phyloP scores from a whole-genome alignment of 495 filamentous ascomycete species.

The Barbatosphaeria neglecta region DNA sequence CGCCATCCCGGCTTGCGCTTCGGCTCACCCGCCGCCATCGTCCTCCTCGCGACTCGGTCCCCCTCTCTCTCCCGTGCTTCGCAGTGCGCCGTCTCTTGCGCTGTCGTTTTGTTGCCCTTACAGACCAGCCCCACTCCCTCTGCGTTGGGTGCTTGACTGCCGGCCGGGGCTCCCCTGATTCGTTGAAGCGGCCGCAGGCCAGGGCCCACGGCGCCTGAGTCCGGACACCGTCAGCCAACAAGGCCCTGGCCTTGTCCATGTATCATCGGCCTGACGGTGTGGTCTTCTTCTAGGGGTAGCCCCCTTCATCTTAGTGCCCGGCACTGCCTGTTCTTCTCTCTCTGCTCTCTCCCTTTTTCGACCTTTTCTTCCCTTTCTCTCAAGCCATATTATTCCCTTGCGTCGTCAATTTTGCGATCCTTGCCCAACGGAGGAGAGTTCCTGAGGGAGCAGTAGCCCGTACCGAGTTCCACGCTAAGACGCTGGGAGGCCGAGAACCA shows the following conservation, averaged over 20 bases:
- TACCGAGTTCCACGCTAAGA: slow-evolving; percentile 1
- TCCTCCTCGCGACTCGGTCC: too few species aligned
- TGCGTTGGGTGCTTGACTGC: neutral
- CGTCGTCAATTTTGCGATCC: neutral
- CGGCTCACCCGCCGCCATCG: too few species aligned
- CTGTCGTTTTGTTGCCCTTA: neutral
- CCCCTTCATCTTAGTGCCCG: neutral
- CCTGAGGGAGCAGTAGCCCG: too few species aligned
- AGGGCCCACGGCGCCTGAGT: neutral
- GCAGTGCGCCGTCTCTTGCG: neutral
- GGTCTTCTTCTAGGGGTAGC: neutral
- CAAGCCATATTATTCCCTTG: slow-evolving; percentile 4
- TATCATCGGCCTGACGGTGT: neutral
- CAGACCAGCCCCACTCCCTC: neutral
- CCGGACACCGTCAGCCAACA: neutral
- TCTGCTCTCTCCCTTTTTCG: slow-evolving; percentile 1
- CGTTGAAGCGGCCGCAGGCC: too few species aligned
- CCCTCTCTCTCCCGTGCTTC: neutral
- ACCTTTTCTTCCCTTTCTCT: too few species aligned
- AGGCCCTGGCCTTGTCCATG: neutral
- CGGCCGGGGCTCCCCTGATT: neutral
- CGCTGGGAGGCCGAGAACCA: slow-evolving; percentile 4
- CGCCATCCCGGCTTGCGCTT: too few species aligned
- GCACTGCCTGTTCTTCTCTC: neutral
- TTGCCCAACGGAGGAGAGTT: too few species aligned